phyloP scores from a whole-genome alignment of 345 rosid species.

The Lenwebbia sp. region DNA sequence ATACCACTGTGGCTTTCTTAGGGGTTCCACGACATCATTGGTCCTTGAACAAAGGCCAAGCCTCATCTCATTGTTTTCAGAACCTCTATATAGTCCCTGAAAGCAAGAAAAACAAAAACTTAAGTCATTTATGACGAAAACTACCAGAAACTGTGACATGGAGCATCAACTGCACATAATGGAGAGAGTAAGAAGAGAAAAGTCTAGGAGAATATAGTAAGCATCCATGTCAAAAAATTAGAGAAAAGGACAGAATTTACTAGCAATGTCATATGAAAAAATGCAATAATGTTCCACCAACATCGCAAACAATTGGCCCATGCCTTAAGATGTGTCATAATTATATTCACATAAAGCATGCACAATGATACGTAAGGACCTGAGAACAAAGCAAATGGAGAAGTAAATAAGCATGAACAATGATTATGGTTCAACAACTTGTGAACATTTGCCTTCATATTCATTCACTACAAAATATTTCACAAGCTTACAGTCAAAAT shows the following conservation, averaged over 20 bases:
- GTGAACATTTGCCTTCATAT: not conserved
- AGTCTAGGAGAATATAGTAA: not conserved
- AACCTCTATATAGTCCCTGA: constrained; percentile 73
- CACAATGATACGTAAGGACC: not conserved
- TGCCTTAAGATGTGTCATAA: not conserved
- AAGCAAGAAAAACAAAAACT: not conserved
- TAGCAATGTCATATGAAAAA: not conserved
- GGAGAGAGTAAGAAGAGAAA: not conserved
- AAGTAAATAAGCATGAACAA: not conserved
- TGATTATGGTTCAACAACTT: not conserved
- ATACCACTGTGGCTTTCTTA: constrained; percentile 95
- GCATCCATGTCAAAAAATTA: not conserved
- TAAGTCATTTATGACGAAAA: not conserved
- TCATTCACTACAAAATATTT: not conserved
- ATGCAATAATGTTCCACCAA: not conserved
- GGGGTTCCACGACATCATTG: constrained; percentile 73
- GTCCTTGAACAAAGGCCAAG: constrained; percentile 84
- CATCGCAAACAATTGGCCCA: not conserved
- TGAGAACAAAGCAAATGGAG: not conserved
- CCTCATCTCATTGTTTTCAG: constrained; percentile 79
- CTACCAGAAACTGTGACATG: not conserved
- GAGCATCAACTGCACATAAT: not conserved
- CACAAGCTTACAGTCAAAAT: not conserved
- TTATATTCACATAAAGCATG: not conserved
- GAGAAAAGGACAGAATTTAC: not conserved